Evolutionary conservation across 2,329 filamentous ascomycete species (phyloP).

Genomic region (Mycocentrospora acerina): DNA sequence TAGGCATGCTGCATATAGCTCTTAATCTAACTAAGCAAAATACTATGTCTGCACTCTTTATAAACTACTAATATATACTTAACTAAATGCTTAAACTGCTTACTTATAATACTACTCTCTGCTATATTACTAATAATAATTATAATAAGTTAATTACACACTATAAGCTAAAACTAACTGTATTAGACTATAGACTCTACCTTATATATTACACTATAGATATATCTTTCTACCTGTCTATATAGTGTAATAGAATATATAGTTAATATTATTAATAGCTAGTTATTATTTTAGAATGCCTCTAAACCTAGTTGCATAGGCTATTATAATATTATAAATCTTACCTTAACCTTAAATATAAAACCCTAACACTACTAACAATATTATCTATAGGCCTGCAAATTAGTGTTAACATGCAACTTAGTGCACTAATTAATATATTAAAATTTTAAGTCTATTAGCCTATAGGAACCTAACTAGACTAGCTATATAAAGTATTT

Average conservation of each 20-base stretch:
- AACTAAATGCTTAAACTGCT: background rate
- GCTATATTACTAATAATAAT: conserved; percentile 1
- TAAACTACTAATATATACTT: too few relatives aligned
- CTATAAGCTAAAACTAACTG: background rate
- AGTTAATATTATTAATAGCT: background rate
- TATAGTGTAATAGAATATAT: too few relatives aligned
- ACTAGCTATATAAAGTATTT: too few relatives aligned
- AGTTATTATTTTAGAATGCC: conserved; percentile 2
- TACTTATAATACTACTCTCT: conserved; percentile 1
- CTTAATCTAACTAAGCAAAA: conserved; percentile 3
- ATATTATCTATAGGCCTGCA: background rate
- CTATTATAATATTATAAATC: background rate
- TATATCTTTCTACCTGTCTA: background rate
- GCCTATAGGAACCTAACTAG: too few relatives aligned
- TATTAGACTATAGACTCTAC: background rate
- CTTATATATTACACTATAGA: too few relatives aligned
- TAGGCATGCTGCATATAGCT: conserved; percentile 2
- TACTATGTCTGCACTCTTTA: conserved; percentile 1
- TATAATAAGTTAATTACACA: conserved; percentile 1
- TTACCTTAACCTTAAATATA: conserved; percentile 4
- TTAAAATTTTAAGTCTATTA: too few relatives aligned
- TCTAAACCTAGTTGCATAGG: conserved; percentile 2
- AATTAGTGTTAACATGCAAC: background rate
- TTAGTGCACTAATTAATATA: conserved; percentile 1
- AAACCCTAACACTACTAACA: conserved; percentile 5